phyloP scores from a whole-genome alignment of 2,329 filamentous ascomycete species.

The Epichloe glyceriae region DNA sequence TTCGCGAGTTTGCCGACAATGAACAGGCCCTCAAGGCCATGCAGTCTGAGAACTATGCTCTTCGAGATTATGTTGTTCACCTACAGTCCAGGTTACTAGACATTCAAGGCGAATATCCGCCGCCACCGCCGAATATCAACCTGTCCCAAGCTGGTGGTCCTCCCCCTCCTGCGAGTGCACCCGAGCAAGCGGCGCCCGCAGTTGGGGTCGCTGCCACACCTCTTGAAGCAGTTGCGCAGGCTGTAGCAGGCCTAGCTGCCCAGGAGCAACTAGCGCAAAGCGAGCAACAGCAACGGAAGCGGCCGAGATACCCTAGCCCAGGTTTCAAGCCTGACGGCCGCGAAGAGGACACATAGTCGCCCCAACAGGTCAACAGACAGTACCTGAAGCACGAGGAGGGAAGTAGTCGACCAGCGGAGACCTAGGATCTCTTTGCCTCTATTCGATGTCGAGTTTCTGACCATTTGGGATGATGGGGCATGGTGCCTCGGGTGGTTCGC shows the following conservation, averaged over 20 bases:
- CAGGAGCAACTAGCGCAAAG: conserved; percentile 24
- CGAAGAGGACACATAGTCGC: conserved; percentile 31
- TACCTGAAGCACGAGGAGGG: conserved; percentile 31
- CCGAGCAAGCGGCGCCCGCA: conserved; percentile 14
- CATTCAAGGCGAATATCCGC: conserved; percentile 69
- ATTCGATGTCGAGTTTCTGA: background rate
- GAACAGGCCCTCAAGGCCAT: conserved; percentile 68
- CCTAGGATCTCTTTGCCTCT: conserved; percentile 8
- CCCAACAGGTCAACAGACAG: conserved; percentile 43
- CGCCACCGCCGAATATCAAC: conserved; percentile 68
- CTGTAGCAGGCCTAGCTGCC: conserved; percentile 30
- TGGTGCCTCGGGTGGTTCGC: background rate
- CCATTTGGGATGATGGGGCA: background rate
- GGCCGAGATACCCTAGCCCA: conserved; percentile 13
- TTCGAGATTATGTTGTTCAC: conserved; percentile 86
- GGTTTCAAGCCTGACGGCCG: conserved; percentile 24
- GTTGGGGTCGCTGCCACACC: conserved; percentile 23
- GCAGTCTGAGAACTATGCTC: conserved; percentile 76
- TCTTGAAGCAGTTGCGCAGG: conserved; percentile 38
- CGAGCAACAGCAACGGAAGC: conserved; percentile 18
- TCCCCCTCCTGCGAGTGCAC: conserved; percentile 12
- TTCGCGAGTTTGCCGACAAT: conserved; percentile 65
- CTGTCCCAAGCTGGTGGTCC: conserved; percentile 28
- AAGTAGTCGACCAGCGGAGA: conserved; percentile 9
- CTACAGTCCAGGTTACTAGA: conserved; percentile 81